These are phyloP conservation scores for Wickerhamiella sorbophila DNA, from an alignment of 805 yeast genomes.

Conservation along the genomic window DNA sequence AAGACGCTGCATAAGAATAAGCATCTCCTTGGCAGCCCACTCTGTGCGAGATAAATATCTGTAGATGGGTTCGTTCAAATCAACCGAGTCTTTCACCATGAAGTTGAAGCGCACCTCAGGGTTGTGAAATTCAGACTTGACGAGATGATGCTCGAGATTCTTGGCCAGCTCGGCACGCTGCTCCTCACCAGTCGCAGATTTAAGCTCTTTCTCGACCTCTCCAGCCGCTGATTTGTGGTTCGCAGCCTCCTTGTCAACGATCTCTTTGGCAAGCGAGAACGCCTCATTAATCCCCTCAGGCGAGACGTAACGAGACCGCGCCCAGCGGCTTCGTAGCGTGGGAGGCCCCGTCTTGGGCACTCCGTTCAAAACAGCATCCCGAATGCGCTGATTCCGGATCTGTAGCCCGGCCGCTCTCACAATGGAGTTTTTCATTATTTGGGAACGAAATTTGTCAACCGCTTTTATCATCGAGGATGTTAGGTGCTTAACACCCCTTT, in stretches of 20 bases:
- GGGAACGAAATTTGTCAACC: neutral
- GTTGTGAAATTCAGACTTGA: slow-evolving; percentile 56
- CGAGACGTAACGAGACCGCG: slow-evolving; percentile 37
- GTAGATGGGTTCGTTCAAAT: slow-evolving; percentile 66
- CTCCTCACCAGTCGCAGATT: slow-evolving; percentile 12
- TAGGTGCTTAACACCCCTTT: no score
- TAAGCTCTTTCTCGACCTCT: slow-evolving; percentile 23
- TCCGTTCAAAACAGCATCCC: slow-evolving; percentile 20
- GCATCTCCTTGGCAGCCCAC: slow-evolving; percentile 59
- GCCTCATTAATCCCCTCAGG: slow-evolving; percentile 61
- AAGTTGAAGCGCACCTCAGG: slow-evolving; percentile 76
- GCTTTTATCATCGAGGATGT: no score
- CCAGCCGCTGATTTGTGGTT: slow-evolving; percentile 28
- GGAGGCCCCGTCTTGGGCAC: slow-evolving; percentile 19
- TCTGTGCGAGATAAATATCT: slow-evolving; percentile 50
- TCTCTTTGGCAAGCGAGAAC: slow-evolving; percentile 51
- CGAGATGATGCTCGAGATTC: slow-evolving; percentile 25
- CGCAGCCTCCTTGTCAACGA: slow-evolving; percentile 36
- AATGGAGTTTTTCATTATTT: slow-evolving; percentile 2
- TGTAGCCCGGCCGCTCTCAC: slow-evolving; percentile 9
- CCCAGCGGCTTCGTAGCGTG: slow-evolving; percentile 15
- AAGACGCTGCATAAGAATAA: slow-evolving; percentile 81
- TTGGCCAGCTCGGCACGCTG: slow-evolving; percentile 15
- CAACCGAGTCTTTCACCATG: slow-evolving; percentile 34
- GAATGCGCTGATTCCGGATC: slow-evolving; percentile 15